Conservation (phyloP, 192 early-diverging fungal species). For the Spinellus fusiger region DNA sequence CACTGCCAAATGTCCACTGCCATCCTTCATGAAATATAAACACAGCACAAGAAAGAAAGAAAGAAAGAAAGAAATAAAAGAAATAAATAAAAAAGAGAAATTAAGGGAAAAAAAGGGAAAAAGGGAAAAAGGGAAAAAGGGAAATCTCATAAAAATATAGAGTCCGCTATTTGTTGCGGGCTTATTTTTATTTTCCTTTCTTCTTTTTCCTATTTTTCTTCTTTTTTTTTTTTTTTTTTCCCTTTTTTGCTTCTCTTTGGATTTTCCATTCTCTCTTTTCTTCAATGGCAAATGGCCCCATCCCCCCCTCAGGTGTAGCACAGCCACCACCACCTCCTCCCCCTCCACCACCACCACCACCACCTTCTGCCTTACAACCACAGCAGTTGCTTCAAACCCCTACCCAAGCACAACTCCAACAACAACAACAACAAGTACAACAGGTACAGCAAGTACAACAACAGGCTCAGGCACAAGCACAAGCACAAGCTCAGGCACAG, state of each 20-base stretch:
- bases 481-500: neutral
- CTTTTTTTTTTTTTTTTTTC: neutral
- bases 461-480: neutral
- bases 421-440: neutral
- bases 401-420: neutral
- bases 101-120: constrained; percentile 4
- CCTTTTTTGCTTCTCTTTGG: neutral
- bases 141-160: neutral
- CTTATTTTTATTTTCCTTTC: neutral
- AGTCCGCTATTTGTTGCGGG: constrained; percentile 1
- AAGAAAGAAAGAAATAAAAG: too few species aligned
- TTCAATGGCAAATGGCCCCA: neutral
- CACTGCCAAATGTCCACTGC: neutral
- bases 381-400: neutral
- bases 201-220: neutral
- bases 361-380: neutral
- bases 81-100: too few species aligned
- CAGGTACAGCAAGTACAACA: constrained; percentile 9
- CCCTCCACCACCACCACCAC: neutral
- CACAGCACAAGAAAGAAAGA: neutral
- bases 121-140: neutral
- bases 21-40: neutral
- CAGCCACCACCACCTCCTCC: constrained; percentile 3
- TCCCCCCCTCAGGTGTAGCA: constrained; percentile 4
- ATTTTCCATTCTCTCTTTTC: too few species aligned